Evolutionary conservation across 2,329 filamentous ascomycete genomes (phyloP).

Genomic region (Microcyclospora pomicola): DNA sequence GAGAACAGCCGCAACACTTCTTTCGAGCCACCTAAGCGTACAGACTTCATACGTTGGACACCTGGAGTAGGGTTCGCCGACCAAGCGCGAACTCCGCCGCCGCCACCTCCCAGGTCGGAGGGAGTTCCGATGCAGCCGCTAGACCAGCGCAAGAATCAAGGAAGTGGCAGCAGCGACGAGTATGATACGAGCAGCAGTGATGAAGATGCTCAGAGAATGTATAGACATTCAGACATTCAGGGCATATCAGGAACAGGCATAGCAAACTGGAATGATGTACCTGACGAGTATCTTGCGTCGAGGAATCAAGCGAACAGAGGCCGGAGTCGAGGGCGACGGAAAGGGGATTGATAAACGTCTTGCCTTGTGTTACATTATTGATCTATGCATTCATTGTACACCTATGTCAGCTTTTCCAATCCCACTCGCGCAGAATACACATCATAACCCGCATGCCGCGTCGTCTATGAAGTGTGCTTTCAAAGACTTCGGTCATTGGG

Average conservation of each 20-base stretch:
- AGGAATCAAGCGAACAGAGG: conserved; percentile 14
- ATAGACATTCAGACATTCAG: conserved; percentile 3
- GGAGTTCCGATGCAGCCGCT: conserved; percentile 28
- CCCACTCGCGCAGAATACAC: too few relatives aligned
- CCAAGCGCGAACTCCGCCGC: conserved; percentile 6
- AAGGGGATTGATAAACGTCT: conserved; percentile 13
- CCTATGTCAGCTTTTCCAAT: too few relatives aligned
- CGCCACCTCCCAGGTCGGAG: conserved; percentile 1
- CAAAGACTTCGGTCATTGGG: too few relatives aligned
- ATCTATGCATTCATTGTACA: too few relatives aligned
- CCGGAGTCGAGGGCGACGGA: conserved; percentile 16
- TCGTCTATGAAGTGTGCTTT: too few relatives aligned
- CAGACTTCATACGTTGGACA: conserved; percentile 11
- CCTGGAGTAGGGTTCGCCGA: conserved; percentile 25
- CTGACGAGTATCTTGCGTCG: conserved; percentile 29
- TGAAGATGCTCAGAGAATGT: conserved; percentile 8
- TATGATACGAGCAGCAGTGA: conserved; percentile 8
- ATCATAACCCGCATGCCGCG: too few relatives aligned
- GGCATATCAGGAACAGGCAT: conserved; percentile 11
- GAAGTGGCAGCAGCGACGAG: conserved; percentile 23
- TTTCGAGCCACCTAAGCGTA: too few relatives aligned
- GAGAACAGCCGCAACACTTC: conserved; percentile 1
- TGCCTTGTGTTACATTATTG: too few relatives aligned
- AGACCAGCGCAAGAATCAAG: conserved; percentile 15
- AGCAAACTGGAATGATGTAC: conserved; percentile 36